phyloP scores from a whole-genome alignment of 2,329 filamentous ascomycete species.

The Colletotrichum brevisporum region DNA sequence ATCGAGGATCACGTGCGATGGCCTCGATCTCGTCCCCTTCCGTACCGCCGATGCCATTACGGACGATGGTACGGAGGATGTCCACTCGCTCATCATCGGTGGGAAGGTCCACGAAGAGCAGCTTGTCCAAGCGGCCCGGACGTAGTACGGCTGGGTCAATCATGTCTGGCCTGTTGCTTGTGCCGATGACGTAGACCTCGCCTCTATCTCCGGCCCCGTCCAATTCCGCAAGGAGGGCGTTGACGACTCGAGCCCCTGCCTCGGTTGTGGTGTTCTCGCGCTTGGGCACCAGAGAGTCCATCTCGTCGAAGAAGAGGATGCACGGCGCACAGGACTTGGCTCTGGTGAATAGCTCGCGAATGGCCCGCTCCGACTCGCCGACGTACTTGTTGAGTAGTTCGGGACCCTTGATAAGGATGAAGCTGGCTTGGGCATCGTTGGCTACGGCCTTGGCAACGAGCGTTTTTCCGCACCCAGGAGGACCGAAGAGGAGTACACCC shows the following conservation, averaged over 20 bases:
- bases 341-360: conserved; percentile 91
- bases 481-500: conserved; percentile 95
- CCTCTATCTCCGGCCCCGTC: conserved; percentile 85
- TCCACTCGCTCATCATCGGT: conserved; percentile 84
- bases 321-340: conserved; percentile 90
- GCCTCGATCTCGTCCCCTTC: conserved; percentile 65
- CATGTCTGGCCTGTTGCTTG: conserved; percentile 95
- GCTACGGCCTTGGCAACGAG: conserved; percentile 96
- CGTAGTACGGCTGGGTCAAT: conserved; percentile 96
- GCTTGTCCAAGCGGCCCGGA: conserved; percentile 88
- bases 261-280: conserved; percentile 85
- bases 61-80: conserved; percentile 80
- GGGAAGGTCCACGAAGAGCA: conserved; percentile 91
- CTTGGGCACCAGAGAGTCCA: conserved; percentile 91
- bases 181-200: conserved; percentile 94
- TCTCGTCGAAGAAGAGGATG: conserved; percentile 91
- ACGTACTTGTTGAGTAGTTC: conserved; percentile 98
- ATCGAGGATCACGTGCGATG: conserved; percentile 77
- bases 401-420: conserved; percentile 97
- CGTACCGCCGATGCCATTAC: conserved; percentile 59
- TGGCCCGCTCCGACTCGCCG: conserved; percentile 93
- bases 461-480: conserved; percentile 96
- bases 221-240: conserved; percentile 93
- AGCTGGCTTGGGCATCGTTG: conserved; percentile 95
- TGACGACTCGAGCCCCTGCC: conserved; percentile 90